These are phyloP conservation scores for Cercospora zeae-maydis DNA, from an alignment of 2,329 filamentous ascomycete species.

Conservation along the genomic window DNA sequence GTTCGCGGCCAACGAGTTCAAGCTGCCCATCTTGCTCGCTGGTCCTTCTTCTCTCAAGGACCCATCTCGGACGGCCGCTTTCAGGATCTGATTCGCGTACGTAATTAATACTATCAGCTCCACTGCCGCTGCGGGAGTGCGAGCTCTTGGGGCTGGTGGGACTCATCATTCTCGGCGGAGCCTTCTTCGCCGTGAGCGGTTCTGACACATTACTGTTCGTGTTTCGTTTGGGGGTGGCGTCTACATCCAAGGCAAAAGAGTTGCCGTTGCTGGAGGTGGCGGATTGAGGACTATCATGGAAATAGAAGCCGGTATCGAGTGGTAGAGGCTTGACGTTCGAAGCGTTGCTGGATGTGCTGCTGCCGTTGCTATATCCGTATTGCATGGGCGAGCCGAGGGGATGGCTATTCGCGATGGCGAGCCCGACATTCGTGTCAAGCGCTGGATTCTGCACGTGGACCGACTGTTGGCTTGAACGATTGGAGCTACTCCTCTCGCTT, in stretches of 20 bases:
- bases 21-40: conserved; percentile 59
- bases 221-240: conserved; percentile 24
- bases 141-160: conserved; percentile 12
- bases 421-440: conserved; percentile 11
- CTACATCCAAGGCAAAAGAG: conserved; percentile 20
- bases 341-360: conserved; percentile 21
- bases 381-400: conserved; percentile 29
- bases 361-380: conserved; percentile 26
- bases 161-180: conserved; percentile 7
- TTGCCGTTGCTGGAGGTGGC: conserved; percentile 18
- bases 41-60: conserved; percentile 65
- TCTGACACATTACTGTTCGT: conserved; percentile 8
- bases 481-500: conserved; percentile 20
- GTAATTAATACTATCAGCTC: conserved; percentile 68
- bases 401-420: conserved; percentile 4
- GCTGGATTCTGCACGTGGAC: conserved; percentile 14
- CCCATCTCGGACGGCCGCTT: conserved; percentile 59
- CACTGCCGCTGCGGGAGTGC: conserved; percentile 45
- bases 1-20: conserved; percentile 62
- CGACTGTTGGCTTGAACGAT: conserved; percentile 24
- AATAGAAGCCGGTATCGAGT: conserved; percentile 9
- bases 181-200: conserved; percentile 25
- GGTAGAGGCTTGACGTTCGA: conserved; percentile 9
- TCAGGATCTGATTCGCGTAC: conserved; percentile 59
- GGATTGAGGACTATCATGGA: conserved; percentile 22